Evolutionary conservation across 1,139 yeast species (phyloP), one percentile per base, ranked within the genome.

Genomic region (Suhomyces maxii): DNA sequence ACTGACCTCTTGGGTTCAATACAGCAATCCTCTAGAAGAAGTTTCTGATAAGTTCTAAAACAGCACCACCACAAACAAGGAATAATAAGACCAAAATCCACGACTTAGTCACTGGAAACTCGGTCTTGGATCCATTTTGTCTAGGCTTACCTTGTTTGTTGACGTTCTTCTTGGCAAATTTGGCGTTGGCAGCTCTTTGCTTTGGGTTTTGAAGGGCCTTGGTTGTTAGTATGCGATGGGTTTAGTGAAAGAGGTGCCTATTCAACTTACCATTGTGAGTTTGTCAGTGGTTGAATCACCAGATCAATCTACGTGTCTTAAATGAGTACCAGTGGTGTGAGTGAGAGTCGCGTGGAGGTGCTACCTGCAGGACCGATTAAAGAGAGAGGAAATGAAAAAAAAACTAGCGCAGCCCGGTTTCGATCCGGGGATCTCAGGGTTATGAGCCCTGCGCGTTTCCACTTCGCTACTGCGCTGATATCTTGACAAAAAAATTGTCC

Each of bases 361-460:
- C 7, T 28, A 28, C 31, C 31, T 28, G 31, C 31, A 28, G 31
- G 9, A 28, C 31, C 1, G 12, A 2, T 8, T 3, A 7, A 8
- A n/a, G 26, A 3, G 9, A 23, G 14, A 26, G 8, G 4, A 18
- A 3, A 4, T 3, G 1, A 18, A 18, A 18, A 18, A 46, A 45
- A 48, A 36, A 40, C 14, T 88, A 89, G 96, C 96, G 95, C 87
- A 87, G 93, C 95, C 84, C 79, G 91, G 97, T 89, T 88, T 89
- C 96, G 97, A 89, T 89, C 96, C 95, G 79, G 84, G 95, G 96
- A 88, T 96, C 86, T 89, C 96, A 88, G 96, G 96, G 97, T 89
- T 89, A 89, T 89, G 95, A 86, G 95, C 95, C 95, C 95, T 86
- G 95, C 95, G 95, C 96, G 96, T 96, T 88, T 86, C 96, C 96